Percentiles rank a stretch among this genome's conserved stretches.
Conservation (phyloP, 1,284 basidiomycete species). For the Trichosporon inkin region DNA sequence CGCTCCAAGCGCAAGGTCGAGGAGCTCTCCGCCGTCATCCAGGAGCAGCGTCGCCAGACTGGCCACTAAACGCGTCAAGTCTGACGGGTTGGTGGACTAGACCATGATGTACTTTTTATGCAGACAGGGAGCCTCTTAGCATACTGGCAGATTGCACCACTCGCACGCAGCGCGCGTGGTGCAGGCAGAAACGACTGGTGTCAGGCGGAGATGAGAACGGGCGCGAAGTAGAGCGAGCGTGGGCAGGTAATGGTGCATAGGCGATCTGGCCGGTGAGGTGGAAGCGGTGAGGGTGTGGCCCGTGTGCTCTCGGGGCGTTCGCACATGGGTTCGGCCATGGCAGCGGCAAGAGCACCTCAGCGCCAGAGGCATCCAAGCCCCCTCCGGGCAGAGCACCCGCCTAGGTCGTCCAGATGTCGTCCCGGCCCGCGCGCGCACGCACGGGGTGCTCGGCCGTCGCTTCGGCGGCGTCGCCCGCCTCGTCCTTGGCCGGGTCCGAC, state of each 20-base stretch:
- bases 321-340: too few relatives aligned
- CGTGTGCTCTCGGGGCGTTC: too few relatives aligned
- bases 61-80: slow-evolving; percentile 45
- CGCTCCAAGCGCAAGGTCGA: slow-evolving; percentile 97
- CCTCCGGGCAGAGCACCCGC: neutral
- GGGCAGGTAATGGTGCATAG: too few relatives aligned
- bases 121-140: neutral
- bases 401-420: neutral
- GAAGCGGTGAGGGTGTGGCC: too few relatives aligned
- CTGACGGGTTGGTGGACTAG: neutral
- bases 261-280: too few relatives aligned
- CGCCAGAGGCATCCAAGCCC: too few relatives aligned
- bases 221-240: too few relatives aligned
- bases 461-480: slow-evolving; percentile 32
- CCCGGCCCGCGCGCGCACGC: neutral
- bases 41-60: slow-evolving; percentile 55
- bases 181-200: neutral
- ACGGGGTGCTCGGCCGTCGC: slow-evolving; percentile 5
- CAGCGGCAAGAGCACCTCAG: too few relatives aligned
- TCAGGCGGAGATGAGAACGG: too few relatives aligned
- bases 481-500: slow-evolving; percentile 38
- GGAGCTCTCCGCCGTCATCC: slow-evolving; percentile 84
- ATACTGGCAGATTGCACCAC: too few relatives aligned
- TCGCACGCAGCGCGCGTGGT: too few relatives aligned
- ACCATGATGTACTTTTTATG: slow-evolving; percentile 5